Conservation (phyloP, 2,329 filamentous ascomycete species). For the Fusarium phyllophilum region DNA sequence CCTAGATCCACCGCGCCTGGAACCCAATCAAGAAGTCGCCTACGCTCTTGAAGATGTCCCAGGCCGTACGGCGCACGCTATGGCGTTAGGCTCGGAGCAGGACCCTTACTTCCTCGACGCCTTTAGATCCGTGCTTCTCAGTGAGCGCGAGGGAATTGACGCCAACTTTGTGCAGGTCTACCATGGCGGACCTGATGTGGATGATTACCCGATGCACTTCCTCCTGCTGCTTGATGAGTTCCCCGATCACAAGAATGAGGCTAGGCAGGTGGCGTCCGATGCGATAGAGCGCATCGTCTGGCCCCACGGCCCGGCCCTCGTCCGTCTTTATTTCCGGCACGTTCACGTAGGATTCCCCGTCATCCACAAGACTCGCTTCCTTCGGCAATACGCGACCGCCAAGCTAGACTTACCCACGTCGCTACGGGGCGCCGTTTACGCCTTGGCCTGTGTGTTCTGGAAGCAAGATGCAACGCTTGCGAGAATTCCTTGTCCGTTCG, state of each 20-base stretch:
- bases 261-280: constrained; percentile 52
- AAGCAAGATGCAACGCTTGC: constrained; percentile 47
- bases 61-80: constrained; percentile 55
- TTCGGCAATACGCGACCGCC: constrained; percentile 51
- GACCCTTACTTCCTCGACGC: constrained; percentile 58
- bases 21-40: constrained; percentile 20
- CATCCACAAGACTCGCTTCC: constrained; percentile 57
- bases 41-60: constrained; percentile 56
- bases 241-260: constrained; percentile 54
- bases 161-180: constrained; percentile 57
- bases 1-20: constrained; percentile 14
- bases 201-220: constrained; percentile 58
- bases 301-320: constrained; percentile 53
- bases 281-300: constrained; percentile 55
- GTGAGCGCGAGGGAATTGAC: constrained; percentile 56
- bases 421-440: constrained; percentile 57
- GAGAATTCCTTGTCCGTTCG: constrained; percentile 46
- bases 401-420: constrained; percentile 56
- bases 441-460: constrained; percentile 57
- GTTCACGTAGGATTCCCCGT: constrained; percentile 57
- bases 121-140: constrained; percentile 58
- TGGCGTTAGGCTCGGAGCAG: constrained; percentile 58
- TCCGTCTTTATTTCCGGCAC: constrained; percentile 58
- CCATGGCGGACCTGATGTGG: constrained; percentile 47
- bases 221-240: constrained; percentile 57